Evolutionary conservation across 805 yeast genomes (phyloP).

Genomic region (Schwanniomyces pseudopolymorphus): DNA sequence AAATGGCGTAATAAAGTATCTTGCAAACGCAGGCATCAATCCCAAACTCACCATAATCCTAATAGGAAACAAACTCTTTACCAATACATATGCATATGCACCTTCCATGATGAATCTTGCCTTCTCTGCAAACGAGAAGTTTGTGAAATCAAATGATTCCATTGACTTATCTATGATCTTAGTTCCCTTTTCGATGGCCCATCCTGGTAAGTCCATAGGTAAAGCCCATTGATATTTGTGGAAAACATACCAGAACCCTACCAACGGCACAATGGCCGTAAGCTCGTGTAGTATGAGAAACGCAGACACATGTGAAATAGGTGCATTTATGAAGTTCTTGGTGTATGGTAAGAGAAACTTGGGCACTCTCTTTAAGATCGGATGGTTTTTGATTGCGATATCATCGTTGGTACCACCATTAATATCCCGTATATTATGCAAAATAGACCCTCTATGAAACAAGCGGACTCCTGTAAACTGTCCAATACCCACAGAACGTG

Average conservation of each 20-base stretch:
- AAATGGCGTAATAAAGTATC: conserved; percentile 49
- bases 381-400: conserved; percentile 6
- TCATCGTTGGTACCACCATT: not conserved
- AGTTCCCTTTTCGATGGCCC: conserved; percentile 61
- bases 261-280: conserved; percentile 69
- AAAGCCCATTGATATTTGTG: conserved; percentile 52
- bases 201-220: conserved; percentile 56
- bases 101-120: conserved; percentile 64
- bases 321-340: conserved; percentile 50
- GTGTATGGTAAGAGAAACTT: conserved; percentile 51
- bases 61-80: conserved; percentile 58
- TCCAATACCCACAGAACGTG: not conserved
- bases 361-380: conserved; percentile 43
- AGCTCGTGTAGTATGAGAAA: conserved; percentile 72
- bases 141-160: conserved; percentile 30
- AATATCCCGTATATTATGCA: not conserved
- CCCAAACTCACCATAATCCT: conserved; percentile 51
- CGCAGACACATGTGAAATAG: conserved; percentile 59
- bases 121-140: conserved; percentile 48
- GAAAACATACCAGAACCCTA: conserved; percentile 65
- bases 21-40: conserved; percentile 59
- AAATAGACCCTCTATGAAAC: not conserved
- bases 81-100: conserved; percentile 70
- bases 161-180: conserved; percentile 55
- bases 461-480: not conserved